Conservation (phyloP, 1,139 yeast species). For the Kodamaea sp. region DNA sequence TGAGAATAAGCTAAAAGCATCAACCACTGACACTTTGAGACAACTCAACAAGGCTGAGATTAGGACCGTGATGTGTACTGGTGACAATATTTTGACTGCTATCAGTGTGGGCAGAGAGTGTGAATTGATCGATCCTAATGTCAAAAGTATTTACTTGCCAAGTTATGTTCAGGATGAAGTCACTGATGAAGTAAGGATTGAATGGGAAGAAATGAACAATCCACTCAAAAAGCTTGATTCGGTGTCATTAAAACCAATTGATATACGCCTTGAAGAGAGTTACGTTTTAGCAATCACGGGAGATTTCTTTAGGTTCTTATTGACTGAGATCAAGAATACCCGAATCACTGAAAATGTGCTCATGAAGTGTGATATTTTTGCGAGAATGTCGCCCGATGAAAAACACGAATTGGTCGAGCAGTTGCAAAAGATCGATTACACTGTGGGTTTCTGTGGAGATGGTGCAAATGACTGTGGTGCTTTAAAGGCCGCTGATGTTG, state of each 20-base stretch:
- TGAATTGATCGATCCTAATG: slow-evolving; percentile 52
- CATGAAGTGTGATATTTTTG: slow-evolving; percentile 76
- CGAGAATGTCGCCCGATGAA: slow-evolving; percentile 99
- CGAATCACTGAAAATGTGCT: slow-evolving; percentile 56
- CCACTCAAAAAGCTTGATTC: slow-evolving; percentile 58
- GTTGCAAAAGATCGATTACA: slow-evolving; percentile 79
- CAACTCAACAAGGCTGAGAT: slow-evolving; percentile 66
- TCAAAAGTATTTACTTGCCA: slow-evolving; percentile 66
- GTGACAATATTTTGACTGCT: slow-evolving; percentile 93
- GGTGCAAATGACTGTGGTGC: slow-evolving; percentile 99
- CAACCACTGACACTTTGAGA: slow-evolving; percentile 62
- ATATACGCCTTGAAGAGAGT: slow-evolving; percentile 28
- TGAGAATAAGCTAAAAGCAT: slow-evolving; percentile 81
- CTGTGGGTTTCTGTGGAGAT: slow-evolving; percentile 97
- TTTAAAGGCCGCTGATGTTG: slow-evolving; percentile 94
- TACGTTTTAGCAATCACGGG: slow-evolving; percentile 88
- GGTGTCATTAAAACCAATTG: slow-evolving; percentile 56
- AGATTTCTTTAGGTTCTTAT: slow-evolving; percentile 77
- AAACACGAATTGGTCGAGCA: slow-evolving; percentile 93
- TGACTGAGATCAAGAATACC: slow-evolving; percentile 53
- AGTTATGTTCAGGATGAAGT: slow-evolving; percentile 44
- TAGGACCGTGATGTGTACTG: slow-evolving; percentile 94
- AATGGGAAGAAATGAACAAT: slow-evolving; percentile 69
- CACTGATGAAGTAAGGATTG: slow-evolving; percentile 31
- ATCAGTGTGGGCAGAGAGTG: slow-evolving; percentile 90